These are phyloP conservation scores for Datura wrightii DNA, from an alignment of 257 asterid species.

Conservation along the genomic window DNA sequence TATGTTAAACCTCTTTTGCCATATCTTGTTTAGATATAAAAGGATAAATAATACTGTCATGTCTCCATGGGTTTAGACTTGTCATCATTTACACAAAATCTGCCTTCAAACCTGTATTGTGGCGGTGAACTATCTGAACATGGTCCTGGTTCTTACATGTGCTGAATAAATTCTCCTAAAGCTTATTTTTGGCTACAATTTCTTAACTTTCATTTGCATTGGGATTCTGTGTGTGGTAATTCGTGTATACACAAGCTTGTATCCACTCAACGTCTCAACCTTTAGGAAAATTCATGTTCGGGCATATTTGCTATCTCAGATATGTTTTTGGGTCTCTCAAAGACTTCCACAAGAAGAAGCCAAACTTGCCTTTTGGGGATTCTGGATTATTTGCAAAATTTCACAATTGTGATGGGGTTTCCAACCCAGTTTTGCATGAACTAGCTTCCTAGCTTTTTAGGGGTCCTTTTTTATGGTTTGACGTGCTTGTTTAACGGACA, in stretches of 20 bases:
- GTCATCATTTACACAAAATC: not conserved
- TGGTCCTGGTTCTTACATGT: slow-evolving; percentile 13
- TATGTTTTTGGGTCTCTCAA: slow-evolving; percentile 10
- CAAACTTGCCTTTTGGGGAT: not conserved
- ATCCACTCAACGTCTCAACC: not conserved
- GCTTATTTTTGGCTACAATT: not conserved
- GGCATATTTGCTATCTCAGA: not conserved
- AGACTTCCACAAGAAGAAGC: not conserved
- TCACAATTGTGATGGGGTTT: not conserved
- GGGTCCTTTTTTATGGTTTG: not conserved
- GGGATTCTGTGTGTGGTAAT: not conserved
- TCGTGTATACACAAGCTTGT: not conserved
- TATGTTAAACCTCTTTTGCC: not conserved
- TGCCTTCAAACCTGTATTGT: slow-evolving; percentile 1
- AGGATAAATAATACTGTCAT: not conserved
- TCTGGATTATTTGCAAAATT: not conserved
- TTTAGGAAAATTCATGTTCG: not conserved
- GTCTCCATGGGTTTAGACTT: not conserved
- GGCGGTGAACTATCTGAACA: slow-evolving; percentile 16
- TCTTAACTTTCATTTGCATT: slow-evolving; percentile 1
- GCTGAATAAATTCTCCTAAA: not conserved
- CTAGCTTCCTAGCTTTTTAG: not conserved
- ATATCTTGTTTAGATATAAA: not conserved
- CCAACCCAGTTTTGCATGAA: too few relatives aligned
- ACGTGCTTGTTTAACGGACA: not conserved